Evolutionary conservation across 164 flowering plant species (phyloP), one percentile per base, ranked within the genome.

Genomic region (Nelumbo lutea): DNA sequence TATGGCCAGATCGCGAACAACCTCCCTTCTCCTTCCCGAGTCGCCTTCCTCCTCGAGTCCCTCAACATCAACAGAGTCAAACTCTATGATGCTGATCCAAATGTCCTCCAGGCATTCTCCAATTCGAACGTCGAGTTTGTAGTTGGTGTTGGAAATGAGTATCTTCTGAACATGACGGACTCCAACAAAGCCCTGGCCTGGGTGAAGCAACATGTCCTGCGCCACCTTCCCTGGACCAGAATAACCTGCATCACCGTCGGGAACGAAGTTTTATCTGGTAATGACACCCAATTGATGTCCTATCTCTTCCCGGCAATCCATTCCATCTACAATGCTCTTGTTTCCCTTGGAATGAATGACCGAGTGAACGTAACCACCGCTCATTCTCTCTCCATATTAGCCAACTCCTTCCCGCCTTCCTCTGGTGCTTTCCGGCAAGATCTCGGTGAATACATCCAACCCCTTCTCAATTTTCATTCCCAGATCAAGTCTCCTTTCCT

Each of bases 291-390:
- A 60, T 42, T 78, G 2, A 73, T 68, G 78, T 11, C 77, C 0
- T 59, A 70, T 70, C 87, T 91, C 44, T 77, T 88, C 41, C 95
- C 97, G 0, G 96, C 98, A 9, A 91, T 95, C 96, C 80, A 88
- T 62, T 61, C 79, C 5, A 77, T 95, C 5, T 75, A 90, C 41
- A 6, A 40, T 0, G 85, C 91, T 38, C 87, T 95, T 3, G 81
- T 55, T 1, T 71, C 76, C 44, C 76, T 89, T 4, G 96, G 96
- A 1, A 77, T 92, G 2, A 67, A 71, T 27, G 44, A 79, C 1
- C 83, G 85, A 73, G 84, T 95, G 10, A 76, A 77, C 2, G 89
- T 95, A 62, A 79, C 97, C 0, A 83, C 90, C 0, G 91, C 98
- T 0, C 98, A 95, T 81, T 85, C 97, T 0, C 76, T 86, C 3